phyloP scores from a whole-genome alignment of 129 eudicot species.

The Lactuca saligna region DNA sequence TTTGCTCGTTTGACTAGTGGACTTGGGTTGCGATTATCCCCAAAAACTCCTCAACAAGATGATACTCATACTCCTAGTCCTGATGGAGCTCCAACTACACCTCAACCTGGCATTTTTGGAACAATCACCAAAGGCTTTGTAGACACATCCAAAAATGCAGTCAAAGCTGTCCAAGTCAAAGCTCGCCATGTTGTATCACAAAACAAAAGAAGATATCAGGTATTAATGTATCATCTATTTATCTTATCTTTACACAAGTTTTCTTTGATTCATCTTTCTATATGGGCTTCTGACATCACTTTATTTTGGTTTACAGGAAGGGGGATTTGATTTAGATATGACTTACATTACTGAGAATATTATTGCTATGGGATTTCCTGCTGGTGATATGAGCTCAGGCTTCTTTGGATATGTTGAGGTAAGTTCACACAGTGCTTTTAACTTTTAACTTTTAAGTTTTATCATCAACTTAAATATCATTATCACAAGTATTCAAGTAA shows the following conservation, averaged over 20 bases:
- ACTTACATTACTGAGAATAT: conserved; percentile 94
- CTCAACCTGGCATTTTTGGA: conserved; percentile 68
- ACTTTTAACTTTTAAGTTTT: neutral
- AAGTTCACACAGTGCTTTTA: neutral
- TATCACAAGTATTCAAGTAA: neutral
- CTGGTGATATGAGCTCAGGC: conserved; percentile 99
- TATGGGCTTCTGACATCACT: neutral
- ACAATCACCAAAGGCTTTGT: conserved; percentile 86
- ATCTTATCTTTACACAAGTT: conserved; percentile 12
- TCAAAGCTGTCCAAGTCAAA: conserved; percentile 88
- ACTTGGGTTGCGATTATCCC: conserved; percentile 62
- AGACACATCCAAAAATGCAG: conserved; percentile 91
- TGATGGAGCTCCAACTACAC: conserved; percentile 54
- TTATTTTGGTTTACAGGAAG: conserved; percentile 54
- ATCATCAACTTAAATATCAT: neutral
- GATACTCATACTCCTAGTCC: conserved; percentile 48
- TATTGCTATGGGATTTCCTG: conserved; percentile 99
- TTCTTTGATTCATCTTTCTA: neutral
- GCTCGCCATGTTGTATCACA: conserved; percentile 98
- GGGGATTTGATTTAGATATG: conserved; percentile 94
- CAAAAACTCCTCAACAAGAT: conserved; percentile 57
- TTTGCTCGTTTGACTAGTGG: conserved; percentile 79
- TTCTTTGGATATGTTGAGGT: conserved; percentile 92
- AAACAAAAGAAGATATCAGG: conserved; percentile 96
- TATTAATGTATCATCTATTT: conserved; percentile 12